Conservation (phyloP, 2,329 filamentous ascomycete species). For the Sporothrix globosa region DNA sequence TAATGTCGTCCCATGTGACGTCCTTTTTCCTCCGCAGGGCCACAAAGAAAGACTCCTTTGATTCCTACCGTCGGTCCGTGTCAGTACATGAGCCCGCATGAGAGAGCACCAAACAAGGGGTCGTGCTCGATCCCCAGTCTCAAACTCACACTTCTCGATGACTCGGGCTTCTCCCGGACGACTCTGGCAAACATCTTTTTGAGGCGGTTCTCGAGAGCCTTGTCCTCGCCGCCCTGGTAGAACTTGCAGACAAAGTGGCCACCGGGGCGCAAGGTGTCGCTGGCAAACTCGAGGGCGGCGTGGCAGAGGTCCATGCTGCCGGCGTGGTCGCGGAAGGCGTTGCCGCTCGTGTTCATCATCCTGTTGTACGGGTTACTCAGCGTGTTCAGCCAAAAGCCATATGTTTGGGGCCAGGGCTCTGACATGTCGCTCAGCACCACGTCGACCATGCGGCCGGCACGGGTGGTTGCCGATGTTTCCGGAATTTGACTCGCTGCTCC, state of each 20-base stretch:
- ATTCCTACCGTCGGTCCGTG: conserved; percentile 62
- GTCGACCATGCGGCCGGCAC: conserved; percentile 70
- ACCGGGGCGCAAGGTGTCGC: conserved; percentile 77
- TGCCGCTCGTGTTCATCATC: conserved; percentile 99
- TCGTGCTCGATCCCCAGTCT: not conserved
- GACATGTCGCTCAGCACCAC: conserved; percentile 99
- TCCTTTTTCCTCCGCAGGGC: conserved; percentile 68
- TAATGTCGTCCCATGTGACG: conserved; percentile 40
- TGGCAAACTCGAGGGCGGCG: conserved; percentile 82
- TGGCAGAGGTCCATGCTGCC: conserved; percentile 94
- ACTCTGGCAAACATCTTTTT: conserved; percentile 79
- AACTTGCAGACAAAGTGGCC: conserved; percentile 98
- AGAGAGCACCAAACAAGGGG: not conserved
- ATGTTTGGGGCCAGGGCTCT: conserved; percentile 86
- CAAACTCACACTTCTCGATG: conserved; percentile 77
- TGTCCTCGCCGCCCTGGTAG: conserved; percentile 89
- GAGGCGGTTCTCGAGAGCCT: conserved; percentile 72
- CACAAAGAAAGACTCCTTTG: conserved; percentile 84
- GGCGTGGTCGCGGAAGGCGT: conserved; percentile 81
- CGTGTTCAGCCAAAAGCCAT: conserved; percentile 79
- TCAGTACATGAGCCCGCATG: not conserved
- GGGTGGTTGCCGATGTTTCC: conserved; percentile 39
- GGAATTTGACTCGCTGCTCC: not conserved
- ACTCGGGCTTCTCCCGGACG: conserved; percentile 85
- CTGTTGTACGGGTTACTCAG: conserved; percentile 95